Conservation (phyloP, 2,329 filamentous ascomycete species). For the Claviceps fusiformis region DNA sequence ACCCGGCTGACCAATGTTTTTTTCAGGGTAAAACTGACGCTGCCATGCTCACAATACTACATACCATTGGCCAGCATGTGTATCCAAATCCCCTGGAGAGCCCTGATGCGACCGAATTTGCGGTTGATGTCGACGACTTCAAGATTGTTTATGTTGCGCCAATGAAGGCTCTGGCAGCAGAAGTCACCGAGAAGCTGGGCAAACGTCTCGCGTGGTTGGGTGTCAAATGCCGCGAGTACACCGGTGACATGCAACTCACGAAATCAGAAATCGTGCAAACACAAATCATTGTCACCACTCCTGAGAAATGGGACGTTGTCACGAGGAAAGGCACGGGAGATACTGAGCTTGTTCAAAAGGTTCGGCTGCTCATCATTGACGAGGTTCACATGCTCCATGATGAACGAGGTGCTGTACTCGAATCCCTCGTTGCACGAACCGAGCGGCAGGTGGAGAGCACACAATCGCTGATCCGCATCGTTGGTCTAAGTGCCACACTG, state of each 20-base stretch:
- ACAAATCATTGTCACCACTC: slow-evolving; percentile 96
- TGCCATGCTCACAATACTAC: slow-evolving; percentile 90
- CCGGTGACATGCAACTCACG: slow-evolving; percentile 96
- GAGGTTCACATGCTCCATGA: slow-evolving; percentile 99
- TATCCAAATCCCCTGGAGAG: slow-evolving; percentile 67
- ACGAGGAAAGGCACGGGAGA: slow-evolving; percentile 95
- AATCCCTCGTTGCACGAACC: slow-evolving; percentile 88
- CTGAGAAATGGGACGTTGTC: slow-evolving; percentile 98
- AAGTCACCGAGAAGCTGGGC: slow-evolving; percentile 88
- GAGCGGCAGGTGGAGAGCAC: slow-evolving; percentile 96
- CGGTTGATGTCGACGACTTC: slow-evolving; percentile 75
- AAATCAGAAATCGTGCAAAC: slow-evolving; percentile 93
- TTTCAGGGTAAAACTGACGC: slow-evolving; percentile 87
- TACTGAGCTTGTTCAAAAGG: slow-evolving; percentile 94
- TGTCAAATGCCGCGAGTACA: slow-evolving; percentile 82
- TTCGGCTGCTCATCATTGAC: slow-evolving; percentile 89
- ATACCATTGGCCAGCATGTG: slow-evolving; percentile 76
- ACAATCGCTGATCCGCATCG: slow-evolving; percentile 89
- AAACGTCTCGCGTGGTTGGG: slow-evolving; percentile 89
- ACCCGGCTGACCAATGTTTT: not conserved
- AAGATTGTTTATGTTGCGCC: slow-evolving; percentile 98
- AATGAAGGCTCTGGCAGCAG: slow-evolving; percentile 95
- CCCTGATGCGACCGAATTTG: slow-evolving; percentile 61
- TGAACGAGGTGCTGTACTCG: slow-evolving; percentile 87
- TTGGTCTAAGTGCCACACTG: slow-evolving; percentile 87